phyloP scores from a whole-genome alignment of 768 basidiomycete species.

The Lactifluus volemus region DNA sequence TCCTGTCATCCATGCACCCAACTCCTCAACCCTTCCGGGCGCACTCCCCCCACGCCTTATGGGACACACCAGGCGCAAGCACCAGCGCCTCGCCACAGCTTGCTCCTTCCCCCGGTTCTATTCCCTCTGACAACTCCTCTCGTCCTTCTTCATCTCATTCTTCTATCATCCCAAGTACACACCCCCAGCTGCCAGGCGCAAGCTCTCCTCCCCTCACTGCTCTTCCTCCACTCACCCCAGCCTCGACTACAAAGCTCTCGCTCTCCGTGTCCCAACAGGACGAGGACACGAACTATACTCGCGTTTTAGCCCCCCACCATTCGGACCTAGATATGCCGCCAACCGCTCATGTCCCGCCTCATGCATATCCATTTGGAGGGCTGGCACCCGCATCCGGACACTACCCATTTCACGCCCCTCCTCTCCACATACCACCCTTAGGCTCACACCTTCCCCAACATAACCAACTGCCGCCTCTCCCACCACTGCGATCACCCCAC shows the following conservation, averaged over 20 bases:
- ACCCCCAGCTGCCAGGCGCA: conserved; percentile 17
- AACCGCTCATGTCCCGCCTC: conserved; percentile 15
- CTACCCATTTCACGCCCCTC: conserved; percentile 27
- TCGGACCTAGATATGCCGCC: conserved; percentile 14
- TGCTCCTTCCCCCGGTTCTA: conserved; percentile 12
- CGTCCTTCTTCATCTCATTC: conserved; percentile 12
- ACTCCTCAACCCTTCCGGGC: conserved; percentile 15
- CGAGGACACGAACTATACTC: conserved; percentile 7
- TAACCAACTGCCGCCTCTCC: conserved; percentile 4
- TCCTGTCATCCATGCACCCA: conserved; percentile 17
- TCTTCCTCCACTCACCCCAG: conserved; percentile 7
- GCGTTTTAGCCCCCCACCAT: conserved; percentile 9
- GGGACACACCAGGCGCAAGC: conserved; percentile 22
- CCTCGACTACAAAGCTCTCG: conserved; percentile 1
- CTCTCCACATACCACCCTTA: conserved; percentile 19
- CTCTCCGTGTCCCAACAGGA: conserved; percentile 6
- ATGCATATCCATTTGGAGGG: conserved; percentile 16
- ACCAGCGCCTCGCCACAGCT: conserved; percentile 18
- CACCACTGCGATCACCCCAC: conserved; percentile 13
- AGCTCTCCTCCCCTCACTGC: conserved; percentile 7
- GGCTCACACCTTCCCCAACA: conserved; percentile 2
- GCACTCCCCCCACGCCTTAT: conserved; percentile 18
- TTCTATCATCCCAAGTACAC: conserved; percentile 4
- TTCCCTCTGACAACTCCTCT: conserved; percentile 16
- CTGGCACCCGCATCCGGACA: conserved; percentile 27